Conservation (phyloP, 2,329 filamentous ascomycete genomes). For the Arthrobotrys sinensis region DNA sequence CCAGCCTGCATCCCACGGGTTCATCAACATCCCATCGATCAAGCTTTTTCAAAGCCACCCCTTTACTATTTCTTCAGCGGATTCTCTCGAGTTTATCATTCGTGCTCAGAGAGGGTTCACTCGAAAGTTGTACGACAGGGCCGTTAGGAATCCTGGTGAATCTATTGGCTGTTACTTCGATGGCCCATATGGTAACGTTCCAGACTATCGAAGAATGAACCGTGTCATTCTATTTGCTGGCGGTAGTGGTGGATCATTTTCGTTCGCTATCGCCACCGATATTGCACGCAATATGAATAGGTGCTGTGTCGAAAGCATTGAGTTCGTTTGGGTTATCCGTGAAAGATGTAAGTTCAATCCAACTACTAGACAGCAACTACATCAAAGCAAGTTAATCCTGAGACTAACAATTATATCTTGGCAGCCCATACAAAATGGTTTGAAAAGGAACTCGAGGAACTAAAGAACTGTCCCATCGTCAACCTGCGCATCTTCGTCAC, state of each 20-base stretch:
- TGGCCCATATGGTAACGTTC: constrained; percentile 74
- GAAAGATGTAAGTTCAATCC: constrained; percentile 68
- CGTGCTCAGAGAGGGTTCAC: constrained; percentile 75
- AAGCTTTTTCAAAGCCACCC: constrained; percentile 75
- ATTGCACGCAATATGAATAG: constrained; percentile 69
- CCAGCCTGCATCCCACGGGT: constrained; percentile 75
- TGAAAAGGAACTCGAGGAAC: constrained; percentile 64
- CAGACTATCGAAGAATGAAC: constrained; percentile 72
- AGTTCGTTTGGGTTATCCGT: constrained; percentile 71
- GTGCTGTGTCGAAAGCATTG: constrained; percentile 67
- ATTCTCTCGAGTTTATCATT: constrained; percentile 73
- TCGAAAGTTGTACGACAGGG: constrained; percentile 72
- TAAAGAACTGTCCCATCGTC: constrained; percentile 64
- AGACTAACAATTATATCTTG: constrained; percentile 41
- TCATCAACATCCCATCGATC: constrained; percentile 76
- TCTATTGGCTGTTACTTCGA: constrained; percentile 73
- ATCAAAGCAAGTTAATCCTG: neutral
- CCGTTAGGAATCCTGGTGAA: constrained; percentile 70
- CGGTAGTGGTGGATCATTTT: constrained; percentile 76
- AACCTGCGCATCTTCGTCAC: constrained; percentile 65
- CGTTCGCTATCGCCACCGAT: constrained; percentile 71
- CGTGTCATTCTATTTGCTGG: constrained; percentile 75
- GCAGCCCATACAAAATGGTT: constrained; percentile 63
- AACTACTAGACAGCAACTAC: neutral
- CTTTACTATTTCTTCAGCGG: constrained; percentile 74